These are phyloP conservation scores for Cutaneotrichosporon mucoides DNA, from an alignment of 1,284 basidiomycete genomes.

Conservation along the genomic window DNA sequence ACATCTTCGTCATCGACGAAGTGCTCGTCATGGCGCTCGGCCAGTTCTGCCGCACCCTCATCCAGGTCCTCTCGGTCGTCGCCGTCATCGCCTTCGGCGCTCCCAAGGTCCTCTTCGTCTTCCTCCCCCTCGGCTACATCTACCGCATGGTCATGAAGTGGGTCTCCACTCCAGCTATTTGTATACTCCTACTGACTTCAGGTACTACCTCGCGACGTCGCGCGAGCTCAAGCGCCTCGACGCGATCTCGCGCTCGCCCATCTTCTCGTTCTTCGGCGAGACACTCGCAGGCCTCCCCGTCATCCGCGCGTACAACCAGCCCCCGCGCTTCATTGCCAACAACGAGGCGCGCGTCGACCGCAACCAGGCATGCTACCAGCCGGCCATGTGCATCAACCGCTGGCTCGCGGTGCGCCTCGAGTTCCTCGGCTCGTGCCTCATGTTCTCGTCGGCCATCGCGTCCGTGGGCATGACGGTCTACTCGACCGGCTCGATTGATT, in stretches of 20 bases:
- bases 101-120: slow-evolving; percentile 72
- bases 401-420: slow-evolving; percentile 58
- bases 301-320: slow-evolving; percentile 73
- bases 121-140: slow-evolving; percentile 70
- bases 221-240: slow-evolving; percentile 90
- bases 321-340: slow-evolving; percentile 66
- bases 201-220: slow-evolving; percentile 85
- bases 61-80: slow-evolving; percentile 65
- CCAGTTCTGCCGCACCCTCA: slow-evolving; percentile 59
- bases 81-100: slow-evolving; percentile 74
- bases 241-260: slow-evolving; percentile 81
- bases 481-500: slow-evolving; percentile 62
- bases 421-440: slow-evolving; percentile 75
- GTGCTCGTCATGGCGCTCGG: slow-evolving; percentile 69
- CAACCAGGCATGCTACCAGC: slow-evolving; percentile 55
- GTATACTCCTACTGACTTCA: slow-evolving; percentile 35
- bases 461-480: slow-evolving; percentile 69
- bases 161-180: slow-evolving; percentile 24
- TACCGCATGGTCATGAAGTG: slow-evolving; percentile 73
- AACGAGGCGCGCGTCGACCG: slow-evolving; percentile 67
- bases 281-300: slow-evolving; percentile 77
- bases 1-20: slow-evolving; percentile 86
- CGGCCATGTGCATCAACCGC: slow-evolving; percentile 53
- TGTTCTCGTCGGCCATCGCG: slow-evolving; percentile 67
- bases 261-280: slow-evolving; percentile 84